Evolutionary conservation across 768 basidiomycete genomes (phyloP), one percentile per base, ranked within the genome.

Genomic region (Tylopilus sp.): DNA sequence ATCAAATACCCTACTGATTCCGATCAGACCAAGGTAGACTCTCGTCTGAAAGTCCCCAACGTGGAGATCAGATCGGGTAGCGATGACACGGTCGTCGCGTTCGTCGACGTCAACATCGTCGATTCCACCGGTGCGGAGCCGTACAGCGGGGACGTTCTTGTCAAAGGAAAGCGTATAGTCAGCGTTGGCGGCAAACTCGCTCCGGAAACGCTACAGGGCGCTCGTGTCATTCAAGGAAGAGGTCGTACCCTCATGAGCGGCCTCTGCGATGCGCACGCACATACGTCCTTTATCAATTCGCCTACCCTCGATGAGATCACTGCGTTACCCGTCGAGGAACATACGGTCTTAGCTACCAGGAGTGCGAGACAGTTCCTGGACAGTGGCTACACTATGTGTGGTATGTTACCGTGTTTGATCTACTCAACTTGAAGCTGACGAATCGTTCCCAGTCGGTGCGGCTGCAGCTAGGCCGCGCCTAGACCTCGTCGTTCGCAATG

Each of bases 371-470:
- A 64, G 19, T 72, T 72, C 54, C 50, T 72, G 4, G 70, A 72
- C 33, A 61, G 70, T 49, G 72, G 72, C 6, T 72, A 72, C 45
- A 73, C 72, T 1, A 73, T 74, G 72, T 73, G 72, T 45, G 42
- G 65, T 66, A 31, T 6, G 65, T 58, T n/a, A 2, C 13, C 19
- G 22, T 31, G 16, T 24, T 36, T 29, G 7, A 13, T 22, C 4
- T 2, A 10, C 12, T 48, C 13, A 22, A 33, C 17, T 16, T 28
- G 19, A 17, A 29, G 9, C 9, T 45, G 8, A 57, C 10, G 0
- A 22, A 33, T 7, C 29, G 17, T 42, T 34, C 13, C 31, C 33
- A 66, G 65, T 73, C 43, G 72, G 72, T 21, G 72, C 72, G 10
- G 72, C 72, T 14, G 58, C 73, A 3, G 72, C 73, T 8, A 71